Conservation (phyloP, 2,329 filamentous ascomycete genomes). For the Fusarium sp. region DNA sequence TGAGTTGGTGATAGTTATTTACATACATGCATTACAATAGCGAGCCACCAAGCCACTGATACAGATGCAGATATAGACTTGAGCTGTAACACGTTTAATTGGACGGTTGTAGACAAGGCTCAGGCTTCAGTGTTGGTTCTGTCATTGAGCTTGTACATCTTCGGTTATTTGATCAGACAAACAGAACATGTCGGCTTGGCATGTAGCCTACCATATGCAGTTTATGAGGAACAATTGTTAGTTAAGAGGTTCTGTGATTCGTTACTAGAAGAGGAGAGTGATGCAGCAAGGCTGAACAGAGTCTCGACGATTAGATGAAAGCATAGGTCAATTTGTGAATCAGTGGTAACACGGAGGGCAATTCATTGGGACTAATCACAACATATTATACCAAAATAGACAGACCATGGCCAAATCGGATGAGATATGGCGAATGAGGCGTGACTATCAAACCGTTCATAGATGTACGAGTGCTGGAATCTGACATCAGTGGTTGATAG, state of each 20-base stretch:
- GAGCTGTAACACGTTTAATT: not conserved
- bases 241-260: not conserved
- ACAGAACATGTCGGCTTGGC: not conserved
- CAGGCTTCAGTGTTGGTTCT: not conserved
- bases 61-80: not conserved
- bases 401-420: not conserved
- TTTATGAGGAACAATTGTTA: not conserved
- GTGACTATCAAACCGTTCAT: not conserved
- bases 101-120: not conserved
- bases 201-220: not conserved
- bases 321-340: constrained; percentile 2
- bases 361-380: constrained; percentile 3
- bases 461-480: not conserved
- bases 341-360: not conserved
- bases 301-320: constrained; percentile 4
- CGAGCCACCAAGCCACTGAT: constrained; percentile 19
- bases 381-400: not conserved
- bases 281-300: constrained; percentile 14
- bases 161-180: constrained; percentile 9
- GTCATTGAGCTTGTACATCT: constrained; percentile 2
- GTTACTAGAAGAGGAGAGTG: not conserved
- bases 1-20: constrained; percentile 10
- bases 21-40: constrained; percentile 9
- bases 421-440: not conserved
- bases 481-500: not conserved